Evolutionary conservation across 176 grass and related monocot species (phyloP).

Genomic region (Melocanna baccifera): DNA sequence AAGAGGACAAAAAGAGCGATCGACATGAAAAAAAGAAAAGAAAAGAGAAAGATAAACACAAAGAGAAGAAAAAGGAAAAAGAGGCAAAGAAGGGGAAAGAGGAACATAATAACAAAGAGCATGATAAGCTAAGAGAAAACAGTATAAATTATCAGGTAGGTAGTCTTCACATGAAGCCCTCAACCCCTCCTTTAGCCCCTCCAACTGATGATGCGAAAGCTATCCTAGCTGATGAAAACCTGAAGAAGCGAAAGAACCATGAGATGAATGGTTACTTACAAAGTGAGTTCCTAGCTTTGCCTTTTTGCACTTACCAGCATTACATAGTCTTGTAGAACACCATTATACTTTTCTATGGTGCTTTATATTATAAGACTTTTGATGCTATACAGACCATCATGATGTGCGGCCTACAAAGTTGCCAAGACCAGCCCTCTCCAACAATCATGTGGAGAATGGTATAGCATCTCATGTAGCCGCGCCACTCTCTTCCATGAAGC

Average conservation of each 20-base stretch:
- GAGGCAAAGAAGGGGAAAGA: conserved; percentile 60
- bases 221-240: conserved; percentile 41
- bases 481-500: conserved; percentile 51
- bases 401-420: conserved; percentile 60
- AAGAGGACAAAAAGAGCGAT: conserved; percentile 49
- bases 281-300: conserved; percentile 56
- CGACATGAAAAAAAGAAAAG: conserved; percentile 61
- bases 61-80: conserved; percentile 69
- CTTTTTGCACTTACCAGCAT: conserved; percentile 22
- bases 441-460: conserved; percentile 64
- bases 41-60: conserved; percentile 64
- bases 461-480: conserved; percentile 59
- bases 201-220: conserved; percentile 35
- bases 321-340: conserved; percentile 46
- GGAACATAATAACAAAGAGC: conserved; percentile 51
- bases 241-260: conserved; percentile 70
- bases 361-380: conserved; percentile 64
- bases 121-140: conserved; percentile 51
- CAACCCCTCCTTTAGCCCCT: conserved; percentile 27
- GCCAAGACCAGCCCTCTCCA: conserved; percentile 44
- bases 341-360: conserved; percentile 53
- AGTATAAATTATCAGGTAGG: conserved; percentile 45
- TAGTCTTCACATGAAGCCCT: conserved; percentile 44
- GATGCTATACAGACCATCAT: conserved; percentile 59
- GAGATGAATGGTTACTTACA: conserved; percentile 68